These are phyloP conservation scores for Colletotrichum higginsianum DNA, from an alignment of 2,329 filamentous ascomycete species.

Conservation along the genomic window DNA sequence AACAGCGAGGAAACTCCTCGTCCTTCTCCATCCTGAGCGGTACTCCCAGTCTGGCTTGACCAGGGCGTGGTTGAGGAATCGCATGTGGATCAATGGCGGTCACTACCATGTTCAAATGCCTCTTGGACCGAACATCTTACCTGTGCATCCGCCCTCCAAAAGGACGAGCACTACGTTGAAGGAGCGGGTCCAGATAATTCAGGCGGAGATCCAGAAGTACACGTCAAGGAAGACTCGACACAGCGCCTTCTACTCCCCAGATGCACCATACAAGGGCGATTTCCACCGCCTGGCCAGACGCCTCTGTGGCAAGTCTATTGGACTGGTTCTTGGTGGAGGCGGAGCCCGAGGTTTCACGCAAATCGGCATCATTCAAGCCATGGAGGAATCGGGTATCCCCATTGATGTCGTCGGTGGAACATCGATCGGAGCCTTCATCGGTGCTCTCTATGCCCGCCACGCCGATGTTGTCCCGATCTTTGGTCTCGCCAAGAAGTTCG, in stretches of 20 bases:
- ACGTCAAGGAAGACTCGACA: slow-evolving; percentile 94
- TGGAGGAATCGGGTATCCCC: slow-evolving; percentile 96
- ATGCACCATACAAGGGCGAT: slow-evolving; percentile 95
- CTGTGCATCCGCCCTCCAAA: slow-evolving; percentile 81
- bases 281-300: slow-evolving; percentile 93
- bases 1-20: slow-evolving; percentile 92
- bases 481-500: slow-evolving; percentile 95
- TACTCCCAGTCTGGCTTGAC: slow-evolving; percentile 90
- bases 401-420: slow-evolving; percentile 97
- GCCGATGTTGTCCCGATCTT: slow-evolving; percentile 98
- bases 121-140: slow-evolving; percentile 82
- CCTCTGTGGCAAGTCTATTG: slow-evolving; percentile 94
- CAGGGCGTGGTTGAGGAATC: slow-evolving; percentile 89
- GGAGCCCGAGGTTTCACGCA: slow-evolving; percentile 94
- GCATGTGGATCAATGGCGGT: slow-evolving; percentile 97
- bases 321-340: slow-evolving; percentile 92
- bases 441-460: slow-evolving; percentile 94
- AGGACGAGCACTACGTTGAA: slow-evolving; percentile 90
- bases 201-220: slow-evolving; percentile 98
- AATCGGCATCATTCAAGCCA: slow-evolving; percentile 91
- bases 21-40: slow-evolving; percentile 89
- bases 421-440: slow-evolving; percentile 96
- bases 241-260: slow-evolving; percentile 88
- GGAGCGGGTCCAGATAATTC: slow-evolving; percentile 91
- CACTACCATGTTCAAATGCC: slow-evolving; percentile 99